These are phyloP conservation scores for Monosporascus sp. DNA, from an alignment of 2,329 filamentous ascomycete species.

Conservation along the genomic window DNA sequence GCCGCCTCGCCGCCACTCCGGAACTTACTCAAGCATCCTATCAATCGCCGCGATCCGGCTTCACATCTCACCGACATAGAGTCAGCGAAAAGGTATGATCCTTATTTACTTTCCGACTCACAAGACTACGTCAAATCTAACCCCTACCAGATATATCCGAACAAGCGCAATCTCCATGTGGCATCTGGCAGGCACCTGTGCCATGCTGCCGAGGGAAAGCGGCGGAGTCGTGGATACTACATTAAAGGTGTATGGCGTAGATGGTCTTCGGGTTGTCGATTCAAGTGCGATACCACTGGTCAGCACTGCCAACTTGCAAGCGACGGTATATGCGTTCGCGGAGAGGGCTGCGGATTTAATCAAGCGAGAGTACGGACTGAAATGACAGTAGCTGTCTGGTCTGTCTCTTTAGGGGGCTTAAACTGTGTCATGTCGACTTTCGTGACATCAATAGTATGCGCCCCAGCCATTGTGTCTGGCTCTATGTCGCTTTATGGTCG, in stretches of 20 bases:
- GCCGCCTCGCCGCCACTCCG: constrained; percentile 3
- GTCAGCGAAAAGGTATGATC: constrained; percentile 7
- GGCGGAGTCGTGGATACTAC: constrained; percentile 29
- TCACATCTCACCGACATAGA: neutral
- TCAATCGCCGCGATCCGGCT: neutral
- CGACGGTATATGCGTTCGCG: constrained; percentile 24
- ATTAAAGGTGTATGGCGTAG: constrained; percentile 29
- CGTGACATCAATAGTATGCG: no score
- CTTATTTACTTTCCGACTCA: no score
- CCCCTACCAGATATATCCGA: neutral
- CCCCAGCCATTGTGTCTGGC: no score
- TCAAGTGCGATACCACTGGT: constrained; percentile 30
- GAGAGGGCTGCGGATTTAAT: constrained; percentile 29
- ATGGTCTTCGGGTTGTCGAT: constrained; percentile 29
- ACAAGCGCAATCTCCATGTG: constrained; percentile 14
- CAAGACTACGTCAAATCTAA: no score
- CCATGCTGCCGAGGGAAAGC: constrained; percentile 26
- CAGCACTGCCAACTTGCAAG: constrained; percentile 26
- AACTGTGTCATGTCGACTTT: no score
- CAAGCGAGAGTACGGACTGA: constrained; percentile 7
- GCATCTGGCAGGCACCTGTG: constrained; percentile 17
- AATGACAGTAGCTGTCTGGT: no score
- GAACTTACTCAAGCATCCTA: constrained; percentile 10
- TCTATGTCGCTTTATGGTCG: no score
- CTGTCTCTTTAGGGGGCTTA: no score